Evolutionary conservation across 2,329 filamentous ascomycete genomes (phyloP), one percentile per base, ranked within the genome.

Genomic region (Fragosphaeria purpurea): DNA sequence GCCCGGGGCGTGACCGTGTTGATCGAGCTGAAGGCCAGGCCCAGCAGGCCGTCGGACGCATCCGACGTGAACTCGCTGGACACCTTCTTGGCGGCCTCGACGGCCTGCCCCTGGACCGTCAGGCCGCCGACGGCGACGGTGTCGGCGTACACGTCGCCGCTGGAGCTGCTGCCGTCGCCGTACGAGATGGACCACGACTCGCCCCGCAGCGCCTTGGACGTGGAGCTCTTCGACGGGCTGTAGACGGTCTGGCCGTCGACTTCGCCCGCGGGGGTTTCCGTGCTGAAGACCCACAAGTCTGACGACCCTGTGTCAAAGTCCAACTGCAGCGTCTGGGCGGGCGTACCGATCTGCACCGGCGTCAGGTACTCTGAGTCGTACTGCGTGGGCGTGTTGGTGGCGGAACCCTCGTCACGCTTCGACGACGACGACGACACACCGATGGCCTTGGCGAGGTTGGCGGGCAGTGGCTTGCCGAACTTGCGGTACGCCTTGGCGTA

Each of bases 401-500:
- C 35, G 35, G 35, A 37, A 11, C 35, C 35, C 35, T 4, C 35
- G 35, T 37, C 35, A 7, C 63, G 60, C 57, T 60, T 61, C 33
- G 44, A 34, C 34, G 48, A 13, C 12, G 47, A 41, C 45, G 22
- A 12, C 30, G 48, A 44, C 32, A 53, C 50, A 7, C 46, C 38
- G 46, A 61, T 55, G 9, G 60, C 61, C 11, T 43, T 46, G 34
- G 53, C 54, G 8, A 69, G 61, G 30, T 59, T 58, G 30, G 57
- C 54, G 3, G 68, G 66, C 2, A 70, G 47, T 4, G 62, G 52
- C 8, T 57, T 59, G 44, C 64, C 61, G 43, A 64, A 70, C 60
- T 71, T 71, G 54, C 47, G 50, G 58, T 70, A 70, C 37, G 61
- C 61, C 47, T 62, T 64, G 58, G 64, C 66, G 13, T 70, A 59